Evolutionary conservation across 192 early-diverging fungal genomes (phyloP).

Genomic region (Spinellus fusiger): DNA sequence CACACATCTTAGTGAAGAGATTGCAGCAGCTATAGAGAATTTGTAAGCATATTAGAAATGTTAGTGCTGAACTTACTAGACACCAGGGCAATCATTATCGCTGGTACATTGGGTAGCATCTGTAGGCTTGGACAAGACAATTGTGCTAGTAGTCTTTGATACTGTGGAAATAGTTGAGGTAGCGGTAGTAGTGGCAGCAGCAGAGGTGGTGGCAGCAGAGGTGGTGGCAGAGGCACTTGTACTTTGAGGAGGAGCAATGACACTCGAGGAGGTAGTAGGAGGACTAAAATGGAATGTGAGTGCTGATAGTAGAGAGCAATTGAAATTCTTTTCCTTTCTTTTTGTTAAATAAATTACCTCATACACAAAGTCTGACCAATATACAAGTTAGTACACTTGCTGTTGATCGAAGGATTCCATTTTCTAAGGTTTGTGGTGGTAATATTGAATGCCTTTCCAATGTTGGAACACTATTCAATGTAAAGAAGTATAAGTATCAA

Average conservation of each 20-base stretch:
- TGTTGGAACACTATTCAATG: conserved; percentile 8
- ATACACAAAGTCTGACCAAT: conserved; percentile 22
- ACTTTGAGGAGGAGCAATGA: background rate
- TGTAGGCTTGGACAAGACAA: conserved; percentile 6
- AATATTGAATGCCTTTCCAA: conserved; percentile 3
- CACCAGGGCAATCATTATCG: conserved; percentile 18
- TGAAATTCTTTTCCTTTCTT: background rate
- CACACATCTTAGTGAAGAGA: conserved; percentile 16
- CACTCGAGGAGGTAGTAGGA: background rate
- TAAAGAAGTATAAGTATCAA: background rate
- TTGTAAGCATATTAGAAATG: background rate
- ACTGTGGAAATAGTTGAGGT: background rate
- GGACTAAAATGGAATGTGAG: conserved; percentile 1
- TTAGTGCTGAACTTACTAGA: background rate
- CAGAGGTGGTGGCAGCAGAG: conserved; percentile 4
- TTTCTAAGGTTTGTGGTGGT: conserved; percentile 9
- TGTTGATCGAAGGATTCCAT: conserved; percentile 21
- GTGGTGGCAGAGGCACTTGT: background rate
- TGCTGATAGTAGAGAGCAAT: background rate
- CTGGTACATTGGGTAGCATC: conserved; percentile 4
- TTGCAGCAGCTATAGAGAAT: conserved; percentile 13
- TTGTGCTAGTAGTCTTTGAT: background rate
- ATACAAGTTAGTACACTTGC: conserved; percentile 19
- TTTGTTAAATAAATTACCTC: background rate
- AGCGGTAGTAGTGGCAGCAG: conserved; percentile 4